Evolutionary conservation across 106 monocot genomes (phyloP).

Genomic region (Agapanthus africanus): DNA sequence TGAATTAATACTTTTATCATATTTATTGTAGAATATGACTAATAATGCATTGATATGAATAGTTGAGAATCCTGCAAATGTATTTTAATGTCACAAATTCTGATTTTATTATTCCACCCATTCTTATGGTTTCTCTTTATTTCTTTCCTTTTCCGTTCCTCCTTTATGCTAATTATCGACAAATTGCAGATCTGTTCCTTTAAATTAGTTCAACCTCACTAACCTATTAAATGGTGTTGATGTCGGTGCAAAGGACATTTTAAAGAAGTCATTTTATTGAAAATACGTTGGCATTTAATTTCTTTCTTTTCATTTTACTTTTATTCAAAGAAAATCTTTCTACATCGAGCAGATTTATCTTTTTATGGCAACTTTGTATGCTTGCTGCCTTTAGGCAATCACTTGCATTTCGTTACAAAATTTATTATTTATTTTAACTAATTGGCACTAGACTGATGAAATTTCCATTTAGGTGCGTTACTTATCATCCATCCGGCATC

Average conservation of each 20-base stretch:
- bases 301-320: not conserved
- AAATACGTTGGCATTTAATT: not conserved
- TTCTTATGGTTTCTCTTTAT: no score
- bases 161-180: no score
- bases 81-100: not conserved
- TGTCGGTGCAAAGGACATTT: not conserved
- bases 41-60: not conserved
- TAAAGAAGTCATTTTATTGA: not conserved
- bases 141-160: no score
- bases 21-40: not conserved
- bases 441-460: not conserved
- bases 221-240: not conserved
- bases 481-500: conserved; percentile 65
- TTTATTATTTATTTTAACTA: not conserved
- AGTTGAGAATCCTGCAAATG: not conserved
- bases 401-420: not conserved
- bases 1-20: not conserved
- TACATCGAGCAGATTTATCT: not conserved
- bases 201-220: not conserved
- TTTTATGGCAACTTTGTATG: conserved; percentile 1
- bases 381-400: not conserved
- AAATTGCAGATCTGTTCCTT: no score
- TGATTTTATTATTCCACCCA: no score
- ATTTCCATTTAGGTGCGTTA: conserved; percentile 47
- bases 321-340: not conserved